Conservation (phyloP, 2,329 filamentous ascomycete genomes). For the Calonectria hawksworthii region DNA sequence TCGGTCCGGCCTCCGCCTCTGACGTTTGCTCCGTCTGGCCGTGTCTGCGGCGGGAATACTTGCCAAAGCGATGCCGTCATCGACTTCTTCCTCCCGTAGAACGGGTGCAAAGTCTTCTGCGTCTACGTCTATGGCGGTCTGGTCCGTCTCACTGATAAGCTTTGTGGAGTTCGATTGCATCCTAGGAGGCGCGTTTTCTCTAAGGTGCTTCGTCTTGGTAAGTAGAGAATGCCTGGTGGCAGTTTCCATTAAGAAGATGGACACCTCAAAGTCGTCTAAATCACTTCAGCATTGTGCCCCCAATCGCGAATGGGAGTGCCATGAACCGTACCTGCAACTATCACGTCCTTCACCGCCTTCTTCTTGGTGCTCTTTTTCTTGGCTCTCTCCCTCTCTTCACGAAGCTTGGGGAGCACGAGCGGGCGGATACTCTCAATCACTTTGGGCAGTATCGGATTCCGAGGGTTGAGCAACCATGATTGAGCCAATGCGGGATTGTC, state of each 20-base stretch:
- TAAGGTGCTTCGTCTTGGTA: slow-evolving; percentile 85
- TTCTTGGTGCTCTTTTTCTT: slow-evolving; percentile 79
- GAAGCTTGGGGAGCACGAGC: slow-evolving; percentile 89
- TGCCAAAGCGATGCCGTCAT: slow-evolving; percentile 48
- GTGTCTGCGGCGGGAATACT: slow-evolving; percentile 51
- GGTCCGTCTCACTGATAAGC: slow-evolving; percentile 69
- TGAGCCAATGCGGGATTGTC: slow-evolving; percentile 88
- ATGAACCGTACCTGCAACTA: slow-evolving; percentile 75
- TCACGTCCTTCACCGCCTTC: slow-evolving; percentile 88
- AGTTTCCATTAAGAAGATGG: slow-evolving; percentile 91
- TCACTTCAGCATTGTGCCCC: slow-evolving; percentile 31
- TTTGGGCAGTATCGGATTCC: slow-evolving; percentile 81
- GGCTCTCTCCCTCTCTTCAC: slow-evolving; percentile 80
- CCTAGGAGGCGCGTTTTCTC: slow-evolving; percentile 66
- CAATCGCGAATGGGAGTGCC: neutral
- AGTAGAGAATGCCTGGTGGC: slow-evolving; percentile 88
- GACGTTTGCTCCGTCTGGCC: slow-evolving; percentile 47
- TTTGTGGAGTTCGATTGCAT: slow-evolving; percentile 74
- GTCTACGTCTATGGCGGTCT: slow-evolving; percentile 68
- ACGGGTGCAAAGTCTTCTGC: slow-evolving; percentile 52
- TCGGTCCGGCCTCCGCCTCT: slow-evolving; percentile 41
- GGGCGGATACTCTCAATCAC: slow-evolving; percentile 90
- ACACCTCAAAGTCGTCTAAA: slow-evolving; percentile 93
- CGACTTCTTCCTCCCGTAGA: slow-evolving; percentile 65
- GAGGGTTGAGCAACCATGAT: slow-evolving; percentile 86